These are phyloP conservation scores for Cudoniella acicularis DNA, from an alignment of 495 filamentous ascomycete genomes.

Conservation along the genomic window DNA sequence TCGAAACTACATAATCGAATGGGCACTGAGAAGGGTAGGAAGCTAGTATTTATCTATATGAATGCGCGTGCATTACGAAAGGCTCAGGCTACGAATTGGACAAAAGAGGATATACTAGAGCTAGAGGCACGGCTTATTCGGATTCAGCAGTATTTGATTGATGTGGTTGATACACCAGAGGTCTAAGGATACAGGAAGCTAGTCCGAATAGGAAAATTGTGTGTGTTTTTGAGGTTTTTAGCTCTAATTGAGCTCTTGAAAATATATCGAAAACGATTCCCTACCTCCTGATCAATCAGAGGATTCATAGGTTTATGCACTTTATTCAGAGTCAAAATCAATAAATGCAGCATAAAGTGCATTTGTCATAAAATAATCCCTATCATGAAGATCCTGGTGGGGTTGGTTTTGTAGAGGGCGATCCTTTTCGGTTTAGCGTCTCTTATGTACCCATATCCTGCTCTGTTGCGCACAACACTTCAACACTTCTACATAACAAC, in stretches of 20 bases:
- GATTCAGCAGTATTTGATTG: not conserved
- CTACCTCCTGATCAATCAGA: not conserved
- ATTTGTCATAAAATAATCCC: not conserved
- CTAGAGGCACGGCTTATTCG: not conserved
- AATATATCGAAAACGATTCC: not conserved
- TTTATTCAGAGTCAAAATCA: not conserved
- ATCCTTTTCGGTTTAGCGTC: not conserved
- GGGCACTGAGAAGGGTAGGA: not conserved
- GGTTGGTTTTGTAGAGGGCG: not conserved
- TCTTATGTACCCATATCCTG: not conserved
- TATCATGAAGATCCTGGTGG: not conserved
- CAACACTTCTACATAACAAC: not conserved
- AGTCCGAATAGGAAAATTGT: not conserved
- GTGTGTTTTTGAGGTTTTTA: not conserved
- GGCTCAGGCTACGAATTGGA: not conserved
- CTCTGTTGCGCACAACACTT: not conserved
- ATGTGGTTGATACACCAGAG: not conserved
- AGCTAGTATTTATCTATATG: constrained; percentile 1
- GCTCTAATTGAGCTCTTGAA: not conserved
- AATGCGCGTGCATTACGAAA: not conserved
- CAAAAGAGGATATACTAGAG: not conserved
- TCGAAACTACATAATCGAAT: not conserved
- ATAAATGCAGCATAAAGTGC: not conserved
- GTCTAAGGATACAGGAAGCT: not conserved
- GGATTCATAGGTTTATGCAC: not conserved